Evolutionary conservation across 441 rosid genomes (phyloP), one percentile per base, ranked within the genome.

Genomic region (Cnidoscolus chayamansa): DNA sequence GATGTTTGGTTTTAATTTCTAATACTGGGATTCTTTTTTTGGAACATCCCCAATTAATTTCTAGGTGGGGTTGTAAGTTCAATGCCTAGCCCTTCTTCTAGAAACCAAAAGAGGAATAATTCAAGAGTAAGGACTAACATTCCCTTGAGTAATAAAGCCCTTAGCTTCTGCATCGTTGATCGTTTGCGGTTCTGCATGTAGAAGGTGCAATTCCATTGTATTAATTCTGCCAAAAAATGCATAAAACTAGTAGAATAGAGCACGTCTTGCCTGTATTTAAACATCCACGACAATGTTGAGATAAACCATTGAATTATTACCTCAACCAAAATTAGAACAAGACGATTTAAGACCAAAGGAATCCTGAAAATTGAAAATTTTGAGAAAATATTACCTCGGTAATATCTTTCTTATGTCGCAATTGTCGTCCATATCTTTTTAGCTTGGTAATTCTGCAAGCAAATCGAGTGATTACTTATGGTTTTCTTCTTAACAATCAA

Each of bases 131-230:
- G 45, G 2, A 49, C 17, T n/a, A 72, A 92, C 98, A 92, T 93
- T 87, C 10, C 98, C 93, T 0, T 94, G 91, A 0, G 84, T 84
- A 45, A 93, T 91, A 72, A 91, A 63, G 35, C 96, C 90, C 76
- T 83, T 89, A 10, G 87, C 91, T 80, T 89, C 92, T 30, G 97
- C 98, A 82, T 88, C 97, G 81, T 84, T 85, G 80, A 91, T 89
- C 98, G 68, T 78, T 75, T 0, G 88, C 96, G 61, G 87, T 86
- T 74, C 98, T 90, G 75, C 54, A 25, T 45, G 47, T 12, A 8
- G 50, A 64, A 50, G 45, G 15, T 11, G 10, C 74, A 73, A 71
- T 13, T 15, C 45, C 3, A 7, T 17, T 1, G 30, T 5, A 4
- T 55, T 55, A 68, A 25, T 31, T 45, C n/a, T 40, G 15, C 61